Conservation (phyloP, 179 eudicot genomes). For the Carnegiea gigantea region DNA sequence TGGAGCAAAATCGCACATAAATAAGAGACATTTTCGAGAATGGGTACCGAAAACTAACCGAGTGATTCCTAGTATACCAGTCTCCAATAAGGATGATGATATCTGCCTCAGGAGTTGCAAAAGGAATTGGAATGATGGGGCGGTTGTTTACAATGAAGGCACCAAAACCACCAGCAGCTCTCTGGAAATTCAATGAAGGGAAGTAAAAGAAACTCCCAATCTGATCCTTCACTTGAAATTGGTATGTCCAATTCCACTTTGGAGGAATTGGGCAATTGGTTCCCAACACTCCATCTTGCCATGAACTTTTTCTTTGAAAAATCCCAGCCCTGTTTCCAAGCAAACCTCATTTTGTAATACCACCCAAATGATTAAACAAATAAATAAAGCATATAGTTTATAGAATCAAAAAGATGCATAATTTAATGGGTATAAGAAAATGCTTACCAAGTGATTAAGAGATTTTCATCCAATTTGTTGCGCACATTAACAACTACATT, state of each 20-base stretch:
- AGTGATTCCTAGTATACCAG: constrained; percentile 79
- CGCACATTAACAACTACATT: constrained; percentile 71
- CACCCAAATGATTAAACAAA: background rate
- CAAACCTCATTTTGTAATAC: background rate
- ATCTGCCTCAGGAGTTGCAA: constrained; percentile 71
- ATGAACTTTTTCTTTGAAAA: constrained; percentile 41
- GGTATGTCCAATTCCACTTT: constrained; percentile 77
- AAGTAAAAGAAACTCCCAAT: constrained; percentile 69
- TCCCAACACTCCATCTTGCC: constrained; percentile 65
- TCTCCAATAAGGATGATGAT: constrained; percentile 73
- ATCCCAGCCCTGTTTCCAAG: constrained; percentile 46
- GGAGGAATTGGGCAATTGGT: constrained; percentile 68
- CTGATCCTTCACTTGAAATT: constrained; percentile 91
- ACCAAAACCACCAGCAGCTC: constrained; percentile 89
- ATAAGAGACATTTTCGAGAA: background rate
- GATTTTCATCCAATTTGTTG: constrained; percentile 75
- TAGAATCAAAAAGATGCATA: background rate
- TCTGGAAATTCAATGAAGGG: constrained; percentile 51
- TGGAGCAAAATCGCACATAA: background rate
- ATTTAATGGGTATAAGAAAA: background rate
- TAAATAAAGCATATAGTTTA: background rate
- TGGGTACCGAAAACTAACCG: constrained; percentile 42
- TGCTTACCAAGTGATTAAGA: constrained; percentile 34
- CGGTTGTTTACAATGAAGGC: constrained; percentile 59
- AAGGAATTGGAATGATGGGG: constrained; percentile 65